A percentile compares a stretch with the other conserved stretches of the same genome.
phyloP scores from a whole-genome alignment of 2,329 filamentous ascomycete species.

The Myriosclerotinia scirpicola region DNA sequence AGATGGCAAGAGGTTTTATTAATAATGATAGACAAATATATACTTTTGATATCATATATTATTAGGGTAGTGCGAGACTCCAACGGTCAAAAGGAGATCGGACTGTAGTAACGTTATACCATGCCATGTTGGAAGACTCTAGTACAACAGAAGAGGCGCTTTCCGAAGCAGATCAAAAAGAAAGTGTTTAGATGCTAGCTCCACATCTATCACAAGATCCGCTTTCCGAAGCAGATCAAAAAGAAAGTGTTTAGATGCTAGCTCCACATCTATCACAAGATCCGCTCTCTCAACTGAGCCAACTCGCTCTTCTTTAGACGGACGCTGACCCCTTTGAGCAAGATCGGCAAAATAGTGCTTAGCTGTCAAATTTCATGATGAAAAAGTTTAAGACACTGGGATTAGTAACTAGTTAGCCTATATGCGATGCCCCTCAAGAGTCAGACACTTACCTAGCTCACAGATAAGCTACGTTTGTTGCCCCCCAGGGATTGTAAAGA shows the following conservation, averaged over 20 bases:
- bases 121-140: not conserved
- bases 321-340: not conserved
- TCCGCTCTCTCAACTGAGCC: not conserved
- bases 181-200: slow-evolving; percentile 3
- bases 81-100: too few relatives aligned
- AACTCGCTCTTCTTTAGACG: not conserved
- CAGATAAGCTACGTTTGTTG: too few relatives aligned
- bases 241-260: slow-evolving; percentile 3
- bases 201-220: not conserved
- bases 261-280: not conserved
- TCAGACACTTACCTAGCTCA: not conserved
- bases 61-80: too few relatives aligned
- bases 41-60: too few relatives aligned
- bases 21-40: too few relatives aligned
- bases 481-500: too few relatives aligned
- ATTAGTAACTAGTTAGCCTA: not conserved
- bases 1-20: too few relatives aligned
- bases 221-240: not conserved
- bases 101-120: not conserved
- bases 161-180: not conserved
- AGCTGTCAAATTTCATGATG: not conserved
- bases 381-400: not conserved
- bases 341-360: not conserved
- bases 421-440: not conserved
- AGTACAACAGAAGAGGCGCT: not conserved